Evolutionary conservation across 768 basidiomycete genomes (phyloP).

Genomic region (Auriscalpium vulgare): DNA sequence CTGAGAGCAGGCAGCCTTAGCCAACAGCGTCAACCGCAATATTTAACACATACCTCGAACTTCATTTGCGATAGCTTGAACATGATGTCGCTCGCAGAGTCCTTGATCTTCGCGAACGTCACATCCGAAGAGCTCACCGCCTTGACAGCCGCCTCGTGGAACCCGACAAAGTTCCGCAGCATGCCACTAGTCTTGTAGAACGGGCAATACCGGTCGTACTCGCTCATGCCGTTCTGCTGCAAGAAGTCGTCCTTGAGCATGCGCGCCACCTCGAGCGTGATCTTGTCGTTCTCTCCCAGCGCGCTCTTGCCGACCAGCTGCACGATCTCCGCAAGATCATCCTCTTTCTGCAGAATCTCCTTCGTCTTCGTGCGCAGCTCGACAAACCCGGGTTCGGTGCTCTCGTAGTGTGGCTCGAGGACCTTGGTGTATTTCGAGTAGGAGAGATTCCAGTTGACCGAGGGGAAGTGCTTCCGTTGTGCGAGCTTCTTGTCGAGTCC

Average conservation of each 20-base stretch:
- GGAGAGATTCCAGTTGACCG: conserved; percentile 99
- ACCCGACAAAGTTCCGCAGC: conserved; percentile 90
- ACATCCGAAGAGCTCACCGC: conserved; percentile 78
- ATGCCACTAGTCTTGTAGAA: conserved; percentile 99
- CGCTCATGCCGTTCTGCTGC: conserved; percentile 98
- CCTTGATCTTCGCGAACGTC: conserved; percentile 83
- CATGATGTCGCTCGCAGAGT: conserved; percentile 79
- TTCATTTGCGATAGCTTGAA: conserved; percentile 99
- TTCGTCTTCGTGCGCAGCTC: conserved; percentile 88
- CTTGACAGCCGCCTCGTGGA: conserved; percentile 85
- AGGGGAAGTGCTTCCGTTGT: conserved; percentile 98
- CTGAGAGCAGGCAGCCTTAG: conserved; percentile 29
- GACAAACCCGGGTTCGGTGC: conserved; percentile 88
- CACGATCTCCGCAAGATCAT: conserved; percentile 97
- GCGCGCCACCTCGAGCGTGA: conserved; percentile 92
- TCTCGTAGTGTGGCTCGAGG: conserved; percentile 88
- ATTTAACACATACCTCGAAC: conserved; percentile 65
- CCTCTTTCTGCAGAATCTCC: conserved; percentile 97
- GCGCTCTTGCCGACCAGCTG: conserved; percentile 99
- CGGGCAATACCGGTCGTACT: conserved; percentile 94
- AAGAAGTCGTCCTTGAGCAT: conserved; percentile 97
- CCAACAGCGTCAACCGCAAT: not conserved
- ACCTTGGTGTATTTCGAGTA: conserved; percentile 98
- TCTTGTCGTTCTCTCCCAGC: conserved; percentile 94
- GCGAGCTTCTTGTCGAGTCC: conserved; percentile 99